Evolutionary conservation across 768 basidiomycete genomes (phyloP), one percentile per base, ranked within the genome.

Genomic region (Kwoniella sp.): DNA sequence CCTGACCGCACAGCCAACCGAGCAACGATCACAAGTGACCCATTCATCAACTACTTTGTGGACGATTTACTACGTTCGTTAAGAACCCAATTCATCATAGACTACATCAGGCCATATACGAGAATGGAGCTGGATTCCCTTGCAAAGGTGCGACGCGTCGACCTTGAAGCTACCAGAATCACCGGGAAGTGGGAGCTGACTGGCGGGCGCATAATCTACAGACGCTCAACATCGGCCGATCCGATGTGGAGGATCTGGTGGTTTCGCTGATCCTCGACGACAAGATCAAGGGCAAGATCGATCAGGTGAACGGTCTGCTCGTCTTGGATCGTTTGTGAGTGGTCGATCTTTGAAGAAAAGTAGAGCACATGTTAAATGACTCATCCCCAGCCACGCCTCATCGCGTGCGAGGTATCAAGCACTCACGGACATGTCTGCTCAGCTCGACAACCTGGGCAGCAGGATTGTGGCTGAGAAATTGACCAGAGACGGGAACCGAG

Each of bases 31-130:
- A 91, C 95, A 85, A 88, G 89, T 60, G 95, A 99, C 69, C 72
- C 81, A 0, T 99, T 99, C 78, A 98, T 99, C 70, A 82, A 85
- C 26, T 80, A 81, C n/a, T 93, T 96, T 76, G 96, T 98, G 46
- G 92, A 91, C 57, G 95, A 98, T 74, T 84, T 99, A 17, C 80
- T 99, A 54, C 86, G 88, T 45, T 92, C 89, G 69, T 77, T 99
- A 51, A 82, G 95, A 6, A 98, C 95, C 0, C 90, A 93, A 67
- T 99, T 96, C 70, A 82, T 99, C 62, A 90, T 98, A 62, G 95
- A 98, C 69, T 83, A 96, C 55, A 95, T 98, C 79, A 93, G 92
- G 73, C 92, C 95, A 7, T 99, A 99, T 77, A 92, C 89, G 0
- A 81, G 93, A 27, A 80, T 99, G 26, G 93, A 98, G 73, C 80